Base-by-base conservation (phyloP, 192 early-diverging fungal species). In the Coemansia sp. region DNA sequence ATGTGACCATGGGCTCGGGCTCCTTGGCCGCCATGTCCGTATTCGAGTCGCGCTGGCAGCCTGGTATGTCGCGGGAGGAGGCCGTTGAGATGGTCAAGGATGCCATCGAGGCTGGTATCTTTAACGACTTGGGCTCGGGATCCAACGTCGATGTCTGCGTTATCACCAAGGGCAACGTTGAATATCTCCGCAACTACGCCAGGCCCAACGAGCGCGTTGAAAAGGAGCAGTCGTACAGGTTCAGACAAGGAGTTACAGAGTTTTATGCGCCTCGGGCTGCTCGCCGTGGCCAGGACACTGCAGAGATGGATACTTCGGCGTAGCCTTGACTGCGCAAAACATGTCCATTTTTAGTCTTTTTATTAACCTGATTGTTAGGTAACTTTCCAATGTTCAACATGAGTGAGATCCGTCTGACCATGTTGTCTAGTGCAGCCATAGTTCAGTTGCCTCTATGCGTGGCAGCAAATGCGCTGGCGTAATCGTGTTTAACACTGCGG, bases 41-140 rank as follows among this genome's bases (percentile, higher is more conserved):
- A 8, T 96, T 99, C 84, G 97, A 99, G 82, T 85, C 87, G 34
- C 72, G 86, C 62, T 99, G 92, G 91, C 89, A 78, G 75, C 78
- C 86, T 19, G 86, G 90, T 44, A 87, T 99, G 85, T 81, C 85
- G 90, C 87, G 94, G 58, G 89, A 97, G 38, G 94, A 95, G 50
- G 97, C 91, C 8, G 90, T 98, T 62, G 88, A 91, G 31, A 62
- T 99, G 60, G 97, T 98, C 10, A 90, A 92, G 63, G 92, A 96
- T 58, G 94, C 96, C 51, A 95, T 99, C 76, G 90, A 93, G 77
- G 91, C 96, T 14, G 97, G 97, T 89, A 95, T 99, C 66, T 99
- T 99, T 85, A 98, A 99, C 84, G 97, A 99, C 78, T 77, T 98
- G 37, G 97, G 97, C 69, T 99, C 97, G 50, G 97, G 97, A 62